Base-by-base conservation (phyloP, 768 basidiomycete species). In the Phanerodontia chrysosporium region DNA sequence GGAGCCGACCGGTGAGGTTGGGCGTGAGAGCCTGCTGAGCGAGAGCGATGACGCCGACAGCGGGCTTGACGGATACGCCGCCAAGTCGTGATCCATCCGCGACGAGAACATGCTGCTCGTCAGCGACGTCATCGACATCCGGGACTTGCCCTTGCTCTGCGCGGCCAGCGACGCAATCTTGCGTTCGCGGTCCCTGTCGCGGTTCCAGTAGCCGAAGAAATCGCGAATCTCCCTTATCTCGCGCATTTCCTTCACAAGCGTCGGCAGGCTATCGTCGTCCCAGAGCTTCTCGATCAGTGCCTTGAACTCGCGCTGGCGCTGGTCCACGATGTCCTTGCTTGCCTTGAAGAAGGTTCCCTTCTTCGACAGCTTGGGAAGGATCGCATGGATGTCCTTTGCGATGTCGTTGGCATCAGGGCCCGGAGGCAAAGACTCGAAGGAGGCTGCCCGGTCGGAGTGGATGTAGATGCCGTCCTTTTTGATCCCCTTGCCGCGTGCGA, bases 371-470 rank as follows among this genome's bases (percentile, higher is more conserved):
- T 76, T 77, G 21, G 91, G 91, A 2, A 93, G 67, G 65, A 83
- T 72, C 5, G 80, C 64, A 65, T 91, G 89, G 44, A 92, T 79
- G 59, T 89, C 82, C 52, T 76, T 80, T n/a, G 84, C 83, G 45
- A 92, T 80, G 14, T 85, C 84, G 49, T 80, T 82, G 5, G 89
- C 89, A 65, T 90, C 80, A n/a, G 90, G 90, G 8, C 90, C 91
- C 7, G 88, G 87, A 13, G 91, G 91, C 21, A 93, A 78, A 0
- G 90, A 92, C 54, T 92, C 91, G 77, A 87, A 93, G 14, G 91
- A 92, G 0, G 91, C 85, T 1, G 91, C 91, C 57, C 79, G 76
- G 66, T 90, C 86, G 30, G 84, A 80, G 59, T 84, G 82, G 59
- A 88, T 80, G 59, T 90, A 82, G 2, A 89, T 78, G 18, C 87